Evolutionary conservation across 805 yeast genomes (phyloP).

Genomic region (Starmerella stellata): DNA sequence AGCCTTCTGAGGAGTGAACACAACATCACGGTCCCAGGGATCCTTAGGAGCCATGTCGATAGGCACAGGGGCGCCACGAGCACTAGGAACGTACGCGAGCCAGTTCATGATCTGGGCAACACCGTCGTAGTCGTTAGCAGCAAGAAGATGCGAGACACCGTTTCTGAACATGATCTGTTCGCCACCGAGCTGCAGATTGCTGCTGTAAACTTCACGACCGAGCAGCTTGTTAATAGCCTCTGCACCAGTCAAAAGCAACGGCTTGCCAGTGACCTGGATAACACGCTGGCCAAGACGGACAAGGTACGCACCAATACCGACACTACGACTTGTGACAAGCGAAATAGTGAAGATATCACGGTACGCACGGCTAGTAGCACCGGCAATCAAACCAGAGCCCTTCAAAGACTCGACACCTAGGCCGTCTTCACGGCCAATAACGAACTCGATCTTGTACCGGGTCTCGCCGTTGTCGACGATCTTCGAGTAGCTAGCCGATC

Average conservation of each 20-base stretch:
- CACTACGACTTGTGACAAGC: conserved; percentile 98
- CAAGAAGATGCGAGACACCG: conserved; percentile 96
- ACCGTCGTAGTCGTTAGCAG: conserved; percentile 92
- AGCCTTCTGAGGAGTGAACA: conserved; percentile 50
- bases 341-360: conserved; percentile 93
- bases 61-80: conserved; percentile 79
- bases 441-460: conserved; percentile 61
- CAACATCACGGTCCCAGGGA: conserved; percentile 86
- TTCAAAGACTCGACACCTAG: conserved; percentile 95
- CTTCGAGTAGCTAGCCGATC: conserved; percentile 25
- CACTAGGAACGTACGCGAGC: conserved; percentile 88
- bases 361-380: conserved; percentile 95
- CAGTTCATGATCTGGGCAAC: conserved; percentile 86
- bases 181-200: conserved; percentile 96
- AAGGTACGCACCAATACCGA: conserved; percentile 98
- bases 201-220: conserved; percentile 93
- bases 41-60: conserved; percentile 50
- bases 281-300: conserved; percentile 98
- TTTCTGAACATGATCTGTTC: conserved; percentile 96
- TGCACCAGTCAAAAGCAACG: conserved; percentile 96
- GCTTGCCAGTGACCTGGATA: conserved; percentile 96
- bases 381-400: conserved; percentile 98
- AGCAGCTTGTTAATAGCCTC: conserved; percentile 93
- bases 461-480: conserved; percentile 71
- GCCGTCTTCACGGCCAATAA: conserved; percentile 89